Conservation (phyloP, 495 filamentous ascomycete species). For the Penicillium arizonense region DNA sequence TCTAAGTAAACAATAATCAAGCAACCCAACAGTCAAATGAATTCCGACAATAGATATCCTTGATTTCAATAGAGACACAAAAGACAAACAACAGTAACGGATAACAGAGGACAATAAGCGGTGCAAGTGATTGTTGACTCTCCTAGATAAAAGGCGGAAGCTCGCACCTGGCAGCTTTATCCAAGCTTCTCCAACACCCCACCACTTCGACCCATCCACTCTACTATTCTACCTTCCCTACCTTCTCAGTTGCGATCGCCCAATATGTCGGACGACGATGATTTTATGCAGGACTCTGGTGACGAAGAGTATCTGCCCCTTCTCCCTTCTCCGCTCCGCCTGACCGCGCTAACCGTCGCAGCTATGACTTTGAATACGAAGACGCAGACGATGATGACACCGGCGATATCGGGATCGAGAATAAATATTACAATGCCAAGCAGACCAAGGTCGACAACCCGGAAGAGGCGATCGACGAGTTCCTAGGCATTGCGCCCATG, state of each 20-base stretch:
- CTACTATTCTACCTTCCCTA: neutral
- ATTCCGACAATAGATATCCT: too few species aligned
- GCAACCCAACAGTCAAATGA: too few species aligned
- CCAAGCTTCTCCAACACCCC: slow-evolving; percentile 21
- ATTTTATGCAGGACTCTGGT: slow-evolving; percentile 98
- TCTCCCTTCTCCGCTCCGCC: slow-evolving; percentile 4
- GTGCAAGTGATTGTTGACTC: neutral
- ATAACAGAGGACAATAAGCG: too few species aligned
- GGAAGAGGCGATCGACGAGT: slow-evolving; percentile 87
- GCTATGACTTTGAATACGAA: slow-evolving; percentile 97
- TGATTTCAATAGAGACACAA: too few species aligned
- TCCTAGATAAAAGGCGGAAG: slow-evolving; percentile 1
- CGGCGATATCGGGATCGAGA: slow-evolving; percentile 92
- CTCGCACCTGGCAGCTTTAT: slow-evolving; percentile 5
- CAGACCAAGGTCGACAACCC: slow-evolving; percentile 87
- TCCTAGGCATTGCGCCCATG: slow-evolving; percentile 77
- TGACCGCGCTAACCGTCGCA: slow-evolving; percentile 31
- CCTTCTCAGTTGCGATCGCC: neutral
- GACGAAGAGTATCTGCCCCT: slow-evolving; percentile 64
- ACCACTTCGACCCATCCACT: slow-evolving; percentile 4
- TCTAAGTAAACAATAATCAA: too few species aligned
- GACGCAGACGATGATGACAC: slow-evolving; percentile 86
- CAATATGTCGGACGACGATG: slow-evolving; percentile 91
- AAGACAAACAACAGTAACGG: too few species aligned
- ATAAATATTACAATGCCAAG: slow-evolving; percentile 99